Base-by-base conservation (phyloP, 163 green algal genomes). In the Volvox carteri region DNA sequence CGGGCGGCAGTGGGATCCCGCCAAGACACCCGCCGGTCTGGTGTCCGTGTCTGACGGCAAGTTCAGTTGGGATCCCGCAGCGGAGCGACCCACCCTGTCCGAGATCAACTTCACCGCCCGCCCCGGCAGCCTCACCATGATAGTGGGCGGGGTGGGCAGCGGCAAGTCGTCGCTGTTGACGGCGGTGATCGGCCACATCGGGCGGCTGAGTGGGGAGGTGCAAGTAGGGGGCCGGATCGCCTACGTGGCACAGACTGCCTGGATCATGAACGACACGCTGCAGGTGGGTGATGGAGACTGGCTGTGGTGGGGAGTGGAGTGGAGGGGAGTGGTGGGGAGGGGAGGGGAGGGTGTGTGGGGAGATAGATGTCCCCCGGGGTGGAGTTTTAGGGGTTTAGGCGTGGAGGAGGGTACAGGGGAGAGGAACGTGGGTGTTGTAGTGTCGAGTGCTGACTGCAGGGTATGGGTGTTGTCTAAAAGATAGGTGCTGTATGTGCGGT, bases 181-280 rank as follows among this genome's bases (percentile, higher is more conserved):
- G 33, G 93, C 94, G 23, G 77, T 96, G 28, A 87, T 96, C 35
- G 93, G 93, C 11, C 81, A 93, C 73, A 93, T 95, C n/a, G 62
- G 14, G 0, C 60, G 68, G 70, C 4, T 68, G 23, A n/a, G n/a
- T 0, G 92, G 90, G 37, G 78, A 46, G 37, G 90, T 95, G 74
- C 37, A 52, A 14, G 54, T 96, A 48, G 94, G 93, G 12, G 95
- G 95, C 46, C 73, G 35, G 14, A 77, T 97, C 33, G 96, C 96
- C 11, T 98, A 97, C 81, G 93, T 96, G 44, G 93, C 95, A 30
- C 93, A 98, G 86, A 92, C 87, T 9, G 92, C 94, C 12, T 97
- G 95, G 95, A 95, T 96, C 85, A 92, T 95, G 83, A 96, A 96
- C 86, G 95, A 95, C 84, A 96, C 92, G 21, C 50, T 97, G 85